Evolutionary conservation across 805 yeast species (phyloP), one percentile per base, ranked within the genome.

Genomic region (Barnettozyma sp.): DNA sequence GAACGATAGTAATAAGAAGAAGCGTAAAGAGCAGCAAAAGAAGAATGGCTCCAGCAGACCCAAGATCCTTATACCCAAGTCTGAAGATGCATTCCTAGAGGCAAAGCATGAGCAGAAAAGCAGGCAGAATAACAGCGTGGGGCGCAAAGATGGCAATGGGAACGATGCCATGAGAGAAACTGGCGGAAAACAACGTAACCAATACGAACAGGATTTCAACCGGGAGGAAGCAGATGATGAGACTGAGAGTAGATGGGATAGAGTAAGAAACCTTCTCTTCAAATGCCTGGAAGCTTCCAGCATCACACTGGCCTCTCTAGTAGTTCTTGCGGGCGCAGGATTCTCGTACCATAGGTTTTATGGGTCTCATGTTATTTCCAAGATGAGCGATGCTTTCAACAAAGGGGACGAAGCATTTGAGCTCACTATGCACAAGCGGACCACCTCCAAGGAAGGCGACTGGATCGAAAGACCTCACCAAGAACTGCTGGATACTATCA

Each of bases 401-500:
- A 66, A 61, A 20, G 86, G 82, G 5, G 85, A 80, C 42, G 73
- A 80, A 0, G 76, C 82, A 0, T 68, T 72, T 35, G 77, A 76
- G 43, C 54, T 79, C 33, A 70, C 76, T 4, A 69, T 72, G 52
- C 82, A 76, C 46, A 48, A 47, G 18, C 38, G 50, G 22, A 63
- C 70, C 2, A 62, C 60, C 22, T 49, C 59, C 13, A 40, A 49
- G 3, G 66, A 62, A 13, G 61, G 58, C 21, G 71, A 67, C 30
- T 81, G 92, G 90, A 82, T 82, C 2, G 73, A 70, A 33, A 64
- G 94, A 26, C 76, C 76, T 1, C 82, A 83, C 46, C 94, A 83
- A 48, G 49, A 62, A 18, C 50, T 76, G 7, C 53, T 83, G 22
- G 84, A 84, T 56, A 75, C 71, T 24, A 75, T 83, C 20, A 66